These are phyloP conservation scores for Prototheca cutis DNA, from an alignment of 163 green algal species.

Conservation along the genomic window DNA sequence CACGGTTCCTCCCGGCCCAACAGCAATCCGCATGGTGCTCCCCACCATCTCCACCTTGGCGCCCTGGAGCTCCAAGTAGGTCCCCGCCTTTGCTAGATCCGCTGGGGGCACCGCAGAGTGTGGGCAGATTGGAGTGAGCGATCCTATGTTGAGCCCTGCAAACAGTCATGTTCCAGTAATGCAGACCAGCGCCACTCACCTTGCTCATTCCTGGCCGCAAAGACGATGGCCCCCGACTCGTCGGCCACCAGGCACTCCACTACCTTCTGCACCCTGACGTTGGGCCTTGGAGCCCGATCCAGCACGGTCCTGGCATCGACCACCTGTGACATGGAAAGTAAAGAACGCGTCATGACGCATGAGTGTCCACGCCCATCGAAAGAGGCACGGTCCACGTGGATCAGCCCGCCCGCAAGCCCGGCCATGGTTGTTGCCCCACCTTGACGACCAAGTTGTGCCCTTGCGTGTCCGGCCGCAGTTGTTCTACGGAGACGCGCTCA, in stretches of 20 bases:
- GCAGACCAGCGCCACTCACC: constrained; percentile 29
- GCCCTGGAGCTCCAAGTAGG: constrained; percentile 55
- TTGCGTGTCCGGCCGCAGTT: constrained; percentile 39
- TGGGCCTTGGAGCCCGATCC: constrained; percentile 31
- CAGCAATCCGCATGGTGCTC: constrained; percentile 69
- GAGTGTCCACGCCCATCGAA: too few relatives aligned
- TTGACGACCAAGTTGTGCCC: constrained; percentile 57
- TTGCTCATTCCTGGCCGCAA: constrained; percentile 75
- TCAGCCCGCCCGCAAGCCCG: too few relatives aligned
- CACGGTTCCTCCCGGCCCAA: constrained; percentile 26
- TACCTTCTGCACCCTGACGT: constrained; percentile 42
- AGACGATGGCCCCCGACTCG: constrained; percentile 64
- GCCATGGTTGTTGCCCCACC: too few relatives aligned
- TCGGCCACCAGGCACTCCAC: constrained; percentile 82
- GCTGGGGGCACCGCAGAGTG: too few relatives aligned
- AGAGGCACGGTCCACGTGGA: too few relatives aligned
- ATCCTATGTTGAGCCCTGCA: too few relatives aligned
- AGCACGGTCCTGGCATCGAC: constrained; percentile 53
- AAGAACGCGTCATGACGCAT: too few relatives aligned
- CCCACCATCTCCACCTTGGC: constrained; percentile 83
- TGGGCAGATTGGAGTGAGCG: too few relatives aligned
- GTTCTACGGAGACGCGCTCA: constrained; percentile 19
- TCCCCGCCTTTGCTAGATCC: constrained; percentile 48
- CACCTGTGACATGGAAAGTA: too few relatives aligned
- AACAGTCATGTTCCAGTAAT: constrained; percentile 2